A percentile compares a stretch with the other conserved stretches of the same genome.
These are phyloP conservation scores for Coelastrella sp. DNA, from an alignment of 139 green algal genomes.

Conservation along the genomic window DNA sequence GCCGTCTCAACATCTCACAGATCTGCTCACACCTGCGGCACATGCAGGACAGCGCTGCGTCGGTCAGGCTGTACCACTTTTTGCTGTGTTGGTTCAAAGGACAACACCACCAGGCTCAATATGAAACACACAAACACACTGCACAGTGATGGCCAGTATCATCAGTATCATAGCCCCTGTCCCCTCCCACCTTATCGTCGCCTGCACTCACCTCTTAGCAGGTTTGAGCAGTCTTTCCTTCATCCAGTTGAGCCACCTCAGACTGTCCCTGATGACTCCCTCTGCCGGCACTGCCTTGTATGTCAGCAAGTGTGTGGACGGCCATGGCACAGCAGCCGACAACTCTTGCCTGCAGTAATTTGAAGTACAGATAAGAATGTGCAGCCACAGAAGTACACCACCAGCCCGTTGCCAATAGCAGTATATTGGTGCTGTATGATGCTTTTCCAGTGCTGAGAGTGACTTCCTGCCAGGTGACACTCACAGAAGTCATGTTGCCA, in stretches of 20 bases:
- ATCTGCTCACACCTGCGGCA: slow-evolving; percentile 17
- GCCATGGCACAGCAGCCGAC: background rate
- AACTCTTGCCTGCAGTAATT: slow-evolving; percentile 10
- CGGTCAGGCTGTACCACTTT: no score
- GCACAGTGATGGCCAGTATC: no score
- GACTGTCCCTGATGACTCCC: slow-evolving; percentile 28
- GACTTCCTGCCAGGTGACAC: background rate
- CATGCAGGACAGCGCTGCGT: background rate
- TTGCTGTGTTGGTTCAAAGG: no score
- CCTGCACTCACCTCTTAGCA: slow-evolving; percentile 17
- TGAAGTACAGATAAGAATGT: background rate
- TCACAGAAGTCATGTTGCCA: background rate
- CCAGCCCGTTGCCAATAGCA: no score
- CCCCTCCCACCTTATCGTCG: no score
- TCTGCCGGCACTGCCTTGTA: background rate
- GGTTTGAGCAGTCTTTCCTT: slow-evolving; percentile 37
- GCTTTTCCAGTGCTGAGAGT: no score
- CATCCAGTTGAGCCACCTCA: slow-evolving; percentile 36
- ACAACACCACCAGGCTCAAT: background rate
- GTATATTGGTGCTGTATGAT: no score
- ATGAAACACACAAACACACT: background rate
- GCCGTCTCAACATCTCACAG: slow-evolving; percentile 11
- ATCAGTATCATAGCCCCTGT: no score
- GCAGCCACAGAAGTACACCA: background rate
- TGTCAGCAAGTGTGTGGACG: background rate